Percentiles rank a stretch among this genome's conserved stretches.
Conservation (phyloP, 2,329 filamentous ascomycete species). For the Colletotrichum aenigma region DNA sequence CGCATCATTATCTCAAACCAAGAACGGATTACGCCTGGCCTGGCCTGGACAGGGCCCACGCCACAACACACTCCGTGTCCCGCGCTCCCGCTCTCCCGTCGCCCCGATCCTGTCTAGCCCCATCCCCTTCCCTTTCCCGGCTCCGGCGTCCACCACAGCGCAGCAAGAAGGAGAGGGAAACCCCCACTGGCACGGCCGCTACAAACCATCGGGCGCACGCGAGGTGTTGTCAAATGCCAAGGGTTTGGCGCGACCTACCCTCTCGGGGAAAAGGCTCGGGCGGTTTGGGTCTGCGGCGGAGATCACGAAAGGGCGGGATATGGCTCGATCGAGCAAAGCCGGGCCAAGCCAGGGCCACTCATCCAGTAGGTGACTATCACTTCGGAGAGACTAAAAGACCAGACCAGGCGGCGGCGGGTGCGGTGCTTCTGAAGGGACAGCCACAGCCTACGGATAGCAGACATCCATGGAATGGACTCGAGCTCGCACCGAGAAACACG, state of each 20-base stretch:
- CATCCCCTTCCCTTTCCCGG: neutral
- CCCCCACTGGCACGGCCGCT: neutral
- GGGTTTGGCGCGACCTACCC: neutral
- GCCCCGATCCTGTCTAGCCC: neutral
- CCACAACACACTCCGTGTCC: neutral
- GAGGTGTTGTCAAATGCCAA: neutral
- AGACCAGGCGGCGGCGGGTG: neutral
- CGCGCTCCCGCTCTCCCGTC: slow-evolving; percentile 1
- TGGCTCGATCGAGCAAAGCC: neutral
- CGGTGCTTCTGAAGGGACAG: neutral
- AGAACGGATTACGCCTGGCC: neutral
- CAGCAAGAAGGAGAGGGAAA: neutral
- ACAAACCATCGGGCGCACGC: neutral
- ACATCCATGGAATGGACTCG: neutral
- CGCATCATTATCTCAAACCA: neutral
- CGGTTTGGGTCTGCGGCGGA: neutral
- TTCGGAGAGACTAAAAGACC: neutral
- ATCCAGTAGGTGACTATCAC: neutral
- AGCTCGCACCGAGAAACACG: slow-evolving; percentile 8
- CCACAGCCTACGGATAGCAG: neutral
- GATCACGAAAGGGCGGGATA: neutral
- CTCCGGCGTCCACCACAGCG: neutral
- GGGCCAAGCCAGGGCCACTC: neutral
- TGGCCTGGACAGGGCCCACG: neutral
- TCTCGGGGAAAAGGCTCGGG: neutral